Evolutionary conservation across 495 filamentous ascomycete genomes (phyloP).

Genomic region (Trichoderma gamsii): DNA sequence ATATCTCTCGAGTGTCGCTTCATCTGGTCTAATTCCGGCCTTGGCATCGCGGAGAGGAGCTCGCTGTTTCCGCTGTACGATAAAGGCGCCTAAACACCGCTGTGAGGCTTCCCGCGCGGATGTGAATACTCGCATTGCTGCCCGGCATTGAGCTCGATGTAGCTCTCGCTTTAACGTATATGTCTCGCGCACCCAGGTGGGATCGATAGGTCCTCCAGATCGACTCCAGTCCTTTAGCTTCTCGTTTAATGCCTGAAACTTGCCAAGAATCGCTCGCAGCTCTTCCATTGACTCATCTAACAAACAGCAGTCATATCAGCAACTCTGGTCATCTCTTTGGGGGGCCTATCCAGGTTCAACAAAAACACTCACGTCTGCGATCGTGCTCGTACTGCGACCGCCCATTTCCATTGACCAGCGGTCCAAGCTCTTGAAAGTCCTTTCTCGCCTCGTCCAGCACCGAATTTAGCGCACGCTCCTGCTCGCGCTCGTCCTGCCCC

Average conservation of each 20-base stretch:
- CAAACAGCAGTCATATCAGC: constrained; percentile 15
- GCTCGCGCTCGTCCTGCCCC: constrained; percentile 45
- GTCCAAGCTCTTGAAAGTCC: constrained; percentile 45
- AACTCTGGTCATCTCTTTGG: neutral
- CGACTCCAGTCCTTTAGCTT: constrained; percentile 41
- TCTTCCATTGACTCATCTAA: constrained; percentile 39
- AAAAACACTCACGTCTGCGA: constrained; percentile 32
- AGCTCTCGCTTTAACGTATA: constrained; percentile 32
- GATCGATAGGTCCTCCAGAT: constrained; percentile 39
- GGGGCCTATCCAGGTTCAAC: neutral
- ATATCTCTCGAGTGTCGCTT: constrained; percentile 21
- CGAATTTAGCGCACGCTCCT: constrained; percentile 40
- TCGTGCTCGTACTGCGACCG: constrained; percentile 45
- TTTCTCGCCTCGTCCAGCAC: constrained; percentile 45
- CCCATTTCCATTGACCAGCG: constrained; percentile 42
- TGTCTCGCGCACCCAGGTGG: constrained; percentile 40
- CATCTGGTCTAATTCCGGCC: constrained; percentile 11
- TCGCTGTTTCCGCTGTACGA: constrained; percentile 36
- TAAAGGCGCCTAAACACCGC: constrained; percentile 41
- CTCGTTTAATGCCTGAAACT: constrained; percentile 35
- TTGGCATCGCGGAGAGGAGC: constrained; percentile 18
- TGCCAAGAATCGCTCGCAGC: constrained; percentile 32
- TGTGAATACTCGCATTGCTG: constrained; percentile 39
- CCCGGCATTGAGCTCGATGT: constrained; percentile 43
- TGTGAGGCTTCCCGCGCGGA: constrained; percentile 28